These are phyloP conservation scores for Pseudogymnoascus sp. DNA, from an alignment of 2,329 filamentous ascomycete genomes.

Conservation along the genomic window DNA sequence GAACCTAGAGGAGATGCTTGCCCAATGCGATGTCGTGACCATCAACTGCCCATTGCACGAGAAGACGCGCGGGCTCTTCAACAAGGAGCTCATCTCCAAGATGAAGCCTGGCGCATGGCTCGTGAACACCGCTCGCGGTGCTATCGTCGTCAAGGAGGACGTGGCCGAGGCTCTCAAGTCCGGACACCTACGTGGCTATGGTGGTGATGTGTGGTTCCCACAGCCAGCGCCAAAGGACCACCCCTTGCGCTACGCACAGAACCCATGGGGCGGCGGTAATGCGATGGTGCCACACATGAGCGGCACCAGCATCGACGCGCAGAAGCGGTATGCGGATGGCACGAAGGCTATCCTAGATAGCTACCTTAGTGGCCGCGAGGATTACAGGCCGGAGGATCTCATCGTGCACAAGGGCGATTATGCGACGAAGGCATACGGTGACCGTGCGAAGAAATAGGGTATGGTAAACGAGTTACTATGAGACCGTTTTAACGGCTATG, in stretches of 20 bases:
- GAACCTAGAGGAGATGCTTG: conserved; percentile 82
- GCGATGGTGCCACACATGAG: conserved; percentile 99
- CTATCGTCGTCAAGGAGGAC: conserved; percentile 98
- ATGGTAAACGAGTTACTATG: no score
- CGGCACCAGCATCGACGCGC: conserved; percentile 94
- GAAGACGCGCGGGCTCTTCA: conserved; percentile 93
- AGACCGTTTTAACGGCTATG: no score
- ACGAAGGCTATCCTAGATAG: conserved; percentile 84
- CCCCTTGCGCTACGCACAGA: conserved; percentile 83
- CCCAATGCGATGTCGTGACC: conserved; percentile 92
- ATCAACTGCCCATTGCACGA: conserved; percentile 99
- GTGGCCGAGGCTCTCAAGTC: conserved; percentile 87
- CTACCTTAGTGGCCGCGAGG: conserved; percentile 79
- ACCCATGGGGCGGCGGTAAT: conserved; percentile 93
- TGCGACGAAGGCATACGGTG: conserved; percentile 86
- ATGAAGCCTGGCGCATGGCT: conserved; percentile 98
- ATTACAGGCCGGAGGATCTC: conserved; percentile 84
- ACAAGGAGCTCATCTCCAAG: conserved; percentile 97
- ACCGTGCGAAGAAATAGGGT: conserved; percentile 37
- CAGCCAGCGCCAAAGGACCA: conserved; percentile 94
- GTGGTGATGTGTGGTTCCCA: conserved; percentile 90
- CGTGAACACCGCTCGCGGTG: conserved; percentile 96
- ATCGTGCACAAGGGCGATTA: conserved; percentile 89
- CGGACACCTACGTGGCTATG: conserved; percentile 85
- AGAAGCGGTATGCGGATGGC: conserved; percentile 82